These are phyloP conservation scores for Arthrobotrys pseudoclavata DNA, from an alignment of 2,329 filamentous ascomycete species.

Conservation along the genomic window DNA sequence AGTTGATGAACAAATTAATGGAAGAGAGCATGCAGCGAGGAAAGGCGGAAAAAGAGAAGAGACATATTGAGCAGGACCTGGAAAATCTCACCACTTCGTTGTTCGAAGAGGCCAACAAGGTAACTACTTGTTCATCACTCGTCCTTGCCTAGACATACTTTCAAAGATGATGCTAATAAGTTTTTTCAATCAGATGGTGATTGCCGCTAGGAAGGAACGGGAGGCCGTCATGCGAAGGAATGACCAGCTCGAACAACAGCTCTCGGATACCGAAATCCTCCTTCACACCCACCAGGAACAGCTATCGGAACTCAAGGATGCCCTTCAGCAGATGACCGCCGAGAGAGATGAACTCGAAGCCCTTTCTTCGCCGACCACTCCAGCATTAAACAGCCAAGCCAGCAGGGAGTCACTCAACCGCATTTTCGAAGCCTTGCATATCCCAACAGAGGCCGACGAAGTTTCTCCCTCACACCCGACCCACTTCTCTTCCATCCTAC, in stretches of 20 bases:
- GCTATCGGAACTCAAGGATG: slow-evolving; percentile 86
- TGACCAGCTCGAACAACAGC: slow-evolving; percentile 85
- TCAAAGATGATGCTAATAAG: slow-evolving; percentile 62
- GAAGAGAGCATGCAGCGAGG: slow-evolving; percentile 77
- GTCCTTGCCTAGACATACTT: neutral
- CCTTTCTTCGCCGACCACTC: slow-evolving; percentile 80
- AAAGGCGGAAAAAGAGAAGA: slow-evolving; percentile 82
- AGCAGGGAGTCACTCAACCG: slow-evolving; percentile 72
- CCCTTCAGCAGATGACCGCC: slow-evolving; percentile 87
- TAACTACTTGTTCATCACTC: slow-evolving; percentile 65
- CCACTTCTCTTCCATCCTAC: slow-evolving; percentile 85
- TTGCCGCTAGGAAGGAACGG: slow-evolving; percentile 85
- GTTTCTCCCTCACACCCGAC: slow-evolving; percentile 75
- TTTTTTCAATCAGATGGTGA: slow-evolving; percentile 78
- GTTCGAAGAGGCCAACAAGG: slow-evolving; percentile 97
- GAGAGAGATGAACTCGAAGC: slow-evolving; percentile 81
- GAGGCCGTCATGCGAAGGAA: slow-evolving; percentile 86
- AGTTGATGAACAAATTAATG: slow-evolving; percentile 72
- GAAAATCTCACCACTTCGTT: slow-evolving; percentile 90
- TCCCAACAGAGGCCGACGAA: slow-evolving; percentile 71
- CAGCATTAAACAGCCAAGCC: slow-evolving; percentile 72
- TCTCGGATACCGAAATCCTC: slow-evolving; percentile 86
- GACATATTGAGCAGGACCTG: slow-evolving; percentile 89
- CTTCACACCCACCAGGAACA: slow-evolving; percentile 94
- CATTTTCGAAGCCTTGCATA: slow-evolving; percentile 74